Evolutionary conservation across 139 green algal species (phyloP).

Genomic region (Edaphochlamys debaryana): DNA sequence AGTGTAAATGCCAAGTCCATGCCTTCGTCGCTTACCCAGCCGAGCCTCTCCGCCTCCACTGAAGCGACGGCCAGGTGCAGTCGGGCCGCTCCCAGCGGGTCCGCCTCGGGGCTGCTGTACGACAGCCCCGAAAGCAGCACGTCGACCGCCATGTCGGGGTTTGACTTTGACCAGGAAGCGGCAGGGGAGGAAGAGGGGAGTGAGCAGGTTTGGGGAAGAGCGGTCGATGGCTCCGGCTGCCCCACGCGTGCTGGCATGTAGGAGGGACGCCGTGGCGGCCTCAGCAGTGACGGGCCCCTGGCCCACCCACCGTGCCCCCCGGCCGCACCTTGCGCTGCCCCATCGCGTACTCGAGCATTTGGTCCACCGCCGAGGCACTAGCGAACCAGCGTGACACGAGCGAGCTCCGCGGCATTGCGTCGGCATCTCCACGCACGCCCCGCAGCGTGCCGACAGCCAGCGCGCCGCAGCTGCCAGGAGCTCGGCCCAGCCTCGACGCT

Average conservation of each 20-base stretch:
- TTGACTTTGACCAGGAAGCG: no score
- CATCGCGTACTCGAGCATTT: constrained; percentile 65
- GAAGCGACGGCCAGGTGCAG: constrained; percentile 52
- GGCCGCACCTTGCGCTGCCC: constrained; percentile 63
- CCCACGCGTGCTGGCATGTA: background rate
- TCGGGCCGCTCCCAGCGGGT: constrained; percentile 11
- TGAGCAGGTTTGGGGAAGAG: background rate
- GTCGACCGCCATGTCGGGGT: constrained; percentile 63
- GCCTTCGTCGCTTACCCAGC: constrained; percentile 38
- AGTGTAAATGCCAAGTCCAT: no score
- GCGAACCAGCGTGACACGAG: no score
- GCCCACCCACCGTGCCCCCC: no score
- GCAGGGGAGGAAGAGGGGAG: no score
- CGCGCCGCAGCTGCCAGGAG: no score
- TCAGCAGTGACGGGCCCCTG: no score
- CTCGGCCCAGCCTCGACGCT: no score
- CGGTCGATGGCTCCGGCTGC: background rate
- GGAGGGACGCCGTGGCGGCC: no score
- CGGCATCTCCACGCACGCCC: no score
- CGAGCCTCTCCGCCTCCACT: constrained; percentile 51
- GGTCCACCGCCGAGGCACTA: constrained; percentile 44
- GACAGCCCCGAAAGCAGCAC: constrained; percentile 61
- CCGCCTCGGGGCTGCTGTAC: background rate
- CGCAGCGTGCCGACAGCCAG: no score
- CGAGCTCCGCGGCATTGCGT: no score